These are phyloP conservation scores for Eimeria praecox DNA, from an alignment of 169 alveolate genomes.

Conservation along the genomic window DNA sequence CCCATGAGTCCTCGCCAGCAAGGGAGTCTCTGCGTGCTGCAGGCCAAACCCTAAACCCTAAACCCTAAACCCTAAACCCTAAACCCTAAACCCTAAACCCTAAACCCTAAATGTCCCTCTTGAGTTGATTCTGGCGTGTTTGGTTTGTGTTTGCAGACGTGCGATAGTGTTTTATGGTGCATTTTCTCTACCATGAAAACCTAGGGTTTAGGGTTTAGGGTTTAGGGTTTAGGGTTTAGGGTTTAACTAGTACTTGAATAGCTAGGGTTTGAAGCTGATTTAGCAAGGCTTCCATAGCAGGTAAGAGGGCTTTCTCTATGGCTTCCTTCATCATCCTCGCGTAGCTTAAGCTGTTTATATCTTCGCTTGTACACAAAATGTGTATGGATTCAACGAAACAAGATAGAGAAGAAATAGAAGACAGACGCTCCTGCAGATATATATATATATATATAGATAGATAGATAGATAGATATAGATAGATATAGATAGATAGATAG, in stretches of 20 bases:
- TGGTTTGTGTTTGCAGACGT: too few species aligned
- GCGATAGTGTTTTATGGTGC: neutral
- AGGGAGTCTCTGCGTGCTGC: constrained; percentile 92
- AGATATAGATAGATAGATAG: too few species aligned
- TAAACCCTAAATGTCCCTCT: too few species aligned
- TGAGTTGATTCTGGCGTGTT: too few species aligned
- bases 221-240: constrained; percentile 40
- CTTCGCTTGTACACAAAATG: neutral
- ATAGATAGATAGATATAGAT: too few species aligned
- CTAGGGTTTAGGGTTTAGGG: neutral
- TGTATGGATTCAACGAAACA: neutral
- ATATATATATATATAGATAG: too few species aligned
- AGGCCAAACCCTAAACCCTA: neutral
- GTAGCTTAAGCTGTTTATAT: neutral
- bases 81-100: neutral
- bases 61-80: neutral
- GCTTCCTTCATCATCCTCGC: neutral
- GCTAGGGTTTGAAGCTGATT: neutral
- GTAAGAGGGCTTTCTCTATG: neutral
- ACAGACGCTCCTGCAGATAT: neutral
- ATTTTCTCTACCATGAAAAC: neutral
- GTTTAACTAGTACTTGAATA: neutral
- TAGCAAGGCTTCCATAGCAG: neutral
- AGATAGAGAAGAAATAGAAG: neutral
- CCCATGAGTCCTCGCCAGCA: constrained; percentile 98